phyloP scores from a whole-genome alignment of 73 alveolate species.

The Halteria grandinella region DNA sequence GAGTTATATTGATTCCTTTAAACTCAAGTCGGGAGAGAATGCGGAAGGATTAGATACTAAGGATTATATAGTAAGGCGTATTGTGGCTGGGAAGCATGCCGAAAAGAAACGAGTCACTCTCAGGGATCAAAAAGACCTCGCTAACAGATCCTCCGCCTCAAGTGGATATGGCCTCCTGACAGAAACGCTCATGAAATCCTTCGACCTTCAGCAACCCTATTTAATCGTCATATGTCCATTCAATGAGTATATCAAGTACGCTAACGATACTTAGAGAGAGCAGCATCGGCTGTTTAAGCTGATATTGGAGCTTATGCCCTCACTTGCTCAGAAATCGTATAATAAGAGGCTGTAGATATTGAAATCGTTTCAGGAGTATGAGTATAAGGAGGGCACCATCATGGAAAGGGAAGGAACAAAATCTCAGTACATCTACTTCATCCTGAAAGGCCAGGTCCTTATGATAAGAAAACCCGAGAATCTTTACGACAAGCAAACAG shows the following conservation, averaged over 20 bases:
- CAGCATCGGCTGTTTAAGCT: constrained; percentile 11
- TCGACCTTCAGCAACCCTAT: background rate
- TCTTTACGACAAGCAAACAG: constrained; percentile 38
- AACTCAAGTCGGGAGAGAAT: background rate
- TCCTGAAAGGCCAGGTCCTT: constrained; percentile 15
- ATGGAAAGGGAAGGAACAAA: constrained; percentile 18
- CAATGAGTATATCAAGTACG: background rate
- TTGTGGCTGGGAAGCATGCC: too few species aligned
- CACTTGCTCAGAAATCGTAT: constrained; percentile 24
- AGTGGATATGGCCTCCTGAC: too few species aligned
- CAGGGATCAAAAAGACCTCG: too few species aligned
- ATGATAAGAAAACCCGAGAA: constrained; percentile 31
- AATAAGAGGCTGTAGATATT: constrained; percentile 12
- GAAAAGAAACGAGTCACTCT: too few species aligned
- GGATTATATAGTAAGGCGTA: background rate
- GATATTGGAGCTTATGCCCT: constrained; percentile 10
- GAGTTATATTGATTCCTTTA: constrained; percentile 12
- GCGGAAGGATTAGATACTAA: background rate
- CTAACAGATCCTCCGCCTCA: too few species aligned
- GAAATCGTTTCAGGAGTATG: constrained; percentile 22
- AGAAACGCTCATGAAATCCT: too few species aligned
- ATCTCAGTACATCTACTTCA: constrained; percentile 7
- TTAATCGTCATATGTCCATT: background rate
- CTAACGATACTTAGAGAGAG: constrained; percentile 20
- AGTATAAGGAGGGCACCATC: background rate